A percentile compares a stretch with the other conserved stretches of the same genome.
These are phyloP conservation scores for Aspergillus felis DNA, from an alignment of 2,329 filamentous ascomycete genomes.

Conservation along the genomic window DNA sequence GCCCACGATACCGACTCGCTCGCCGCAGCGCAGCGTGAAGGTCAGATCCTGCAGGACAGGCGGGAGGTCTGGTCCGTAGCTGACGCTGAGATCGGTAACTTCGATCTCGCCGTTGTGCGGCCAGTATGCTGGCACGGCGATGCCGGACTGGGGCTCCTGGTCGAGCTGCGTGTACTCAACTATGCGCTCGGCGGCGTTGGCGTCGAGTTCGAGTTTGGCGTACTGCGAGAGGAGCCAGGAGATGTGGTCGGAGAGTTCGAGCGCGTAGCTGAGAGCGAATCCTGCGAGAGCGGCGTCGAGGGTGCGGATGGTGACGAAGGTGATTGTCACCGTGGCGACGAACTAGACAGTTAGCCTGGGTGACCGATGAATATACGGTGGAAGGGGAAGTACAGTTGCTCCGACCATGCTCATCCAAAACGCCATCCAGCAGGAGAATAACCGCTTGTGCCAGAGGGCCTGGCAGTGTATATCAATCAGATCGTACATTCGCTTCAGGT, in stretches of 20 bases:
- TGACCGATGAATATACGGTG: slow-evolving; percentile 55
- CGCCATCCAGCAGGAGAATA: slow-evolving; percentile 73
- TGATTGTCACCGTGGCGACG: no score
- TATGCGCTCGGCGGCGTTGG: slow-evolving; percentile 73
- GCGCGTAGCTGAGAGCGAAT: slow-evolving; percentile 65
- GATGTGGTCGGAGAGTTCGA: not conserved
- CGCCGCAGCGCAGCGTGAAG: slow-evolving; percentile 63
- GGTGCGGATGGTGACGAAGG: slow-evolving; percentile 27
- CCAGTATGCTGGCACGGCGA: slow-evolving; percentile 65
- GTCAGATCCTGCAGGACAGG: slow-evolving; percentile 66
- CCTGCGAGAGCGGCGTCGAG: slow-evolving; percentile 70
- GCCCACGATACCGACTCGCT: slow-evolving; percentile 72
- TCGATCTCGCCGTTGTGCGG: slow-evolving; percentile 68
- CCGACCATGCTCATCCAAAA: slow-evolving; percentile 68
- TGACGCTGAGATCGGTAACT: slow-evolving; percentile 66
- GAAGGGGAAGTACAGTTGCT: slow-evolving; percentile 26
- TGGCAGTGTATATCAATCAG: slow-evolving; percentile 6
- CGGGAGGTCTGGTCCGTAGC: slow-evolving; percentile 65
- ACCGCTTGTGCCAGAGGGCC: slow-evolving; percentile 55
- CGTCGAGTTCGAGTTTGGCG: slow-evolving; percentile 63
- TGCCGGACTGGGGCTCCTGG: slow-evolving; percentile 63
- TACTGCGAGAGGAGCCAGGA: not conserved
- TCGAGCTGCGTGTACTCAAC: slow-evolving; percentile 68
- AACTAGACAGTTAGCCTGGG: slow-evolving; percentile 52
- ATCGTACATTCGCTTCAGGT: slow-evolving; percentile 60